A percentile compares a stretch with the other conserved stretches of the same genome.
These are phyloP conservation scores for Solanum ossicruentum DNA, from an alignment of 257 asterid species.

Conservation along the genomic window DNA sequence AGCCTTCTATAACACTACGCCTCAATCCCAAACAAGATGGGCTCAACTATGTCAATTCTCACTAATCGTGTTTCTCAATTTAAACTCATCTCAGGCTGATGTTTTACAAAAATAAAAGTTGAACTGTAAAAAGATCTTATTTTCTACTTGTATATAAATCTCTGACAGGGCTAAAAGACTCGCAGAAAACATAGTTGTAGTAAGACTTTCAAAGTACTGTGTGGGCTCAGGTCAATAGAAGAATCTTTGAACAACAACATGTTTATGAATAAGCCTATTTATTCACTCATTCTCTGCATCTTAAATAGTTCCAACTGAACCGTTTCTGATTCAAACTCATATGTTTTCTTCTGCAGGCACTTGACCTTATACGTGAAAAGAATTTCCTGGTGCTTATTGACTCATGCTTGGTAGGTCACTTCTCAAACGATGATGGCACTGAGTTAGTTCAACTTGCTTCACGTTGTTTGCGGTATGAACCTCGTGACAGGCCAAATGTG, in stretches of 20 bases:
- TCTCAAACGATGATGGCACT: slow-evolving; percentile 29
- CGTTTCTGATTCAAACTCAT: neutral
- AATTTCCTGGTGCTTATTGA: slow-evolving; percentile 29
- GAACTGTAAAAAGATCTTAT: neutral
- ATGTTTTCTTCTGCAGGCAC: slow-evolving; percentile 18
- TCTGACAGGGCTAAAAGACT: neutral
- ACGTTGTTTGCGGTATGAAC: slow-evolving; percentile 30
- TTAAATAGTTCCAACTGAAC: neutral
- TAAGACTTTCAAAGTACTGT: too few relatives aligned
- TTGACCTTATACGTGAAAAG: slow-evolving; percentile 37
- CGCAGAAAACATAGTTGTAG: neutral
- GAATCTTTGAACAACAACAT: neutral
- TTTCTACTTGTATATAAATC: neutral
- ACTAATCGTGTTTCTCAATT: neutral
- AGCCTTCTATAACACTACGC: neutral
- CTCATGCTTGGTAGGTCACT: slow-evolving; percentile 36
- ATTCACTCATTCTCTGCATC: neutral
- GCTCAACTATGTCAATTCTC: neutral
- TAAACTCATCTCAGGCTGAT: neutral
- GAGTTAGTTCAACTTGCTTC: slow-evolving; percentile 28
- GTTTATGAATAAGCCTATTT: neutral
- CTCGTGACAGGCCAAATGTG: slow-evolving; percentile 36
- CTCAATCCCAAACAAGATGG: neutral
- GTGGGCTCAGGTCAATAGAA: neutral
- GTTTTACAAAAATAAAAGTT: neutral